phyloP scores from a whole-genome alignment of 2,329 filamentous ascomycete genomes.

The Chalaropsis ovoidea region DNA sequence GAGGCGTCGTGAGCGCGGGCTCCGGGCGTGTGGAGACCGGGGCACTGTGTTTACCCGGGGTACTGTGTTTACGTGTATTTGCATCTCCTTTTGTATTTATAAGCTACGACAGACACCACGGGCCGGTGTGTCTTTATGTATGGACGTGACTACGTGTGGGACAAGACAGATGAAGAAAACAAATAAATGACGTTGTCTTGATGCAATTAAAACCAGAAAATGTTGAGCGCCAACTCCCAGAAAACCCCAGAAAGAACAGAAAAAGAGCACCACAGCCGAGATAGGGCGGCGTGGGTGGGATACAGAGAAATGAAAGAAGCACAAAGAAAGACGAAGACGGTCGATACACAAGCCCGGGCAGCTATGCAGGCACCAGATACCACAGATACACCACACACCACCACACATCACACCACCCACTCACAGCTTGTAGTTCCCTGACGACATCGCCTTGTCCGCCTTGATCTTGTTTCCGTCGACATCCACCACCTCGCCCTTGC shows the following conservation, averaged over 20 bases:
- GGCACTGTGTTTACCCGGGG: not conserved
- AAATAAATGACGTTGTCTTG: conserved; percentile 5
- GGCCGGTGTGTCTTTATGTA: not conserved
- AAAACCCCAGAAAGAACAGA: conserved; percentile 9
- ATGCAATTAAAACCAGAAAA: conserved; percentile 16
- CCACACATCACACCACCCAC: not conserved
- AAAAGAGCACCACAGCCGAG: not conserved
- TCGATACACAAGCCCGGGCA: not conserved
- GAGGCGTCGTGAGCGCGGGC: not conserved
- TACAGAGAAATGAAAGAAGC: conserved; percentile 11
- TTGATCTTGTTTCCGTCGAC: conserved; percentile 69
- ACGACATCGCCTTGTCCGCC: conserved; percentile 41
- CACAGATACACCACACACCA: not conserved
- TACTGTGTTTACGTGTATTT: not conserved
- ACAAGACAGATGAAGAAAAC: not conserved
- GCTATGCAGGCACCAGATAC: too few relatives aligned
- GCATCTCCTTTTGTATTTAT: not conserved
- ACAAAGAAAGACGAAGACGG: not conserved
- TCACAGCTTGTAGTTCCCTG: conserved; percentile 53
- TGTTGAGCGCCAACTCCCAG: conserved; percentile 20
- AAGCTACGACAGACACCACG: not conserved
- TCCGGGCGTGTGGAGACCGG: too few relatives aligned
- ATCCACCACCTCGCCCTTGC: conserved; percentile 75
- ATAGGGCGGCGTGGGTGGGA: not conserved
- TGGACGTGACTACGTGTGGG: not conserved